Base-by-base conservation (phyloP, 2,329 filamentous ascomycete species). In the Calonectria crousiana region DNA sequence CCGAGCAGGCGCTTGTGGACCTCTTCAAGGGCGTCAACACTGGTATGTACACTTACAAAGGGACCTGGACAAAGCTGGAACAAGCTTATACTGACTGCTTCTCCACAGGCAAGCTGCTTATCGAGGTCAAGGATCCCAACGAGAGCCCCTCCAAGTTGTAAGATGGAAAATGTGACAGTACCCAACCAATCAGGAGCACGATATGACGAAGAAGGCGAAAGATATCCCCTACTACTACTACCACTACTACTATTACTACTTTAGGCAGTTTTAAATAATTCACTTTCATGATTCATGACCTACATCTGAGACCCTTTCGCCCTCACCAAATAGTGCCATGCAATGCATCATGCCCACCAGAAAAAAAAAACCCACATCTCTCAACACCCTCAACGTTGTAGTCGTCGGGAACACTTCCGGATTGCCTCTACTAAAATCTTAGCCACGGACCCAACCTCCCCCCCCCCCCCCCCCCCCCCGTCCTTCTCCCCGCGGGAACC, bases 1-100 rank as follows among this genome's bases (percentile, higher is more conserved):
- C 93, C 10, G 92, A 94, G 73, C 85, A 91, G 77, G 92, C 90
- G 0, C 86, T 95, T 58, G 84, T 91, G 16, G 89, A 92, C 73
- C 84, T 96, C 71, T 95, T 93, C 82, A 88, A 91, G 74, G 94
- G 94, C 30, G 86, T 88, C 41, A 96, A 96, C 83, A 95, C 90
- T 10, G 94, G 76, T 77, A 68, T 41, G 73, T 34, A 11, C 10
- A 34, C 32, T 34, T 2, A 2, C 32, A 34, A 34, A 20, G 14
- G n/a, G n/a, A n/a, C n/a, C n/a, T n/a, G n/a, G 2, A 44, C 4
- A n/a, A 23, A 47, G 9, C 20, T 9, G 9, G 20, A 23, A 13
- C 9, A 47, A 11, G 1, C 41, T 18, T 41, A 44, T 32, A 62
- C 62, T 56, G 26, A 52, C 20, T 1, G 10, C 10, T 4, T 9